A percentile compares a stretch with the other conserved stretches of the same genome.
phyloP scores from a whole-genome alignment of 257 asterid species.

The Orobanche coerulescens region DNA sequence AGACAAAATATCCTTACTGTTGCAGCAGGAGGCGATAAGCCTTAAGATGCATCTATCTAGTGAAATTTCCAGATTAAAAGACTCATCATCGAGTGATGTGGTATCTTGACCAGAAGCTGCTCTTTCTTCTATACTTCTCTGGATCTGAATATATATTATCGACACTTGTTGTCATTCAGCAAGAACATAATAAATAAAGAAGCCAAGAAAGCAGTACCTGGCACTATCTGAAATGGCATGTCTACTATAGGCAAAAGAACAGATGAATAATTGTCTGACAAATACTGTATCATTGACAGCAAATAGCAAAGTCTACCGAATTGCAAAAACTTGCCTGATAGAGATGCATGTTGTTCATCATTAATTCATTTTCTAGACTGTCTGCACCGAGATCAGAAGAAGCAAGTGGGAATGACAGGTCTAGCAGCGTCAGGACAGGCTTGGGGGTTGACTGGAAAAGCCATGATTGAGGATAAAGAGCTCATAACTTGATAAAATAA shows the following conservation, averaged over 20 bases:
- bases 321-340: conserved; percentile 37
- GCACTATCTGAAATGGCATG: no score
- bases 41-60: conserved; percentile 88
- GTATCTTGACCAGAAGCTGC: conserved; percentile 54
- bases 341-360: conserved; percentile 69
- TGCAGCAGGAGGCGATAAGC: conserved; percentile 92
- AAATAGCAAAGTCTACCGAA: conserved; percentile 10
- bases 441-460: conserved; percentile 68
- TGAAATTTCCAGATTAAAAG: conserved; percentile 68
- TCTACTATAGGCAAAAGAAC: no score
- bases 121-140: conserved; percentile 62
- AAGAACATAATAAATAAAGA: conserved; percentile 5
- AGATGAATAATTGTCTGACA: not conserved
- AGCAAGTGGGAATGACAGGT: conserved; percentile 87
- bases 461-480: conserved; percentile 14
- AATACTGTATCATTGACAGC: not conserved
- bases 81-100: conserved; percentile 74
- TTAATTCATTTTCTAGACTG: conserved; percentile 82
- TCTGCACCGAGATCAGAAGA: conserved; percentile 96
- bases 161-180: conserved; percentile 12
- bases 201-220: not conserved
- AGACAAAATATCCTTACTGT: conserved; percentile 38
- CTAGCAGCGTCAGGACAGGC: conserved; percentile 77
- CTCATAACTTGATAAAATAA: conserved; percentile 12
- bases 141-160: conserved; percentile 40